Percentiles rank a stretch among this genome's conserved stretches.
Evolutionary conservation across 768 basidiomycete species (phyloP).

Genomic region (Amanita jacksonii): DNA sequence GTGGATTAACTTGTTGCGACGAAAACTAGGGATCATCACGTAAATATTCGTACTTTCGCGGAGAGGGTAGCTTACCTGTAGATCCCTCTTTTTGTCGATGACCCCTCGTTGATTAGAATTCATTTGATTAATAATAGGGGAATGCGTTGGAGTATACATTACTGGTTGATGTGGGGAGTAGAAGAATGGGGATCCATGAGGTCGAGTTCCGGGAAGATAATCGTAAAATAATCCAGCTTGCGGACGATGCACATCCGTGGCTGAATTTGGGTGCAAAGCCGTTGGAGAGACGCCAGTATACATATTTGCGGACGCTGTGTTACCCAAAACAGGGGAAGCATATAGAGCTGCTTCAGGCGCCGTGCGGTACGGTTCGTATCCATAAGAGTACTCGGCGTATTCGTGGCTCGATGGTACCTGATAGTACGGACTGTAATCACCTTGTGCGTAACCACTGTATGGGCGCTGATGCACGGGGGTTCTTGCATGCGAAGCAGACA

Average conservation of each 20-base stretch:
- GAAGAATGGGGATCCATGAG: slow-evolving; percentile 47
- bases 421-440: slow-evolving; percentile 55
- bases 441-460: slow-evolving; percentile 9
- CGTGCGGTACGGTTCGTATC: slow-evolving; percentile 32
- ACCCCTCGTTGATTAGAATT: slow-evolving; percentile 28
- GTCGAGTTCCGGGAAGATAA: slow-evolving; percentile 37
- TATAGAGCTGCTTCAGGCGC: slow-evolving; percentile 43
- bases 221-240: slow-evolving; percentile 53
- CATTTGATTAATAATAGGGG: slow-evolving; percentile 45
- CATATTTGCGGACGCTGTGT: slow-evolving; percentile 32
- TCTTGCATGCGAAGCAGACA: slow-evolving; percentile 20
- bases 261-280: slow-evolving; percentile 31
- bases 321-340: slow-evolving; percentile 35
- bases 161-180: slow-evolving; percentile 49
- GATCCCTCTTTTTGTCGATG: slow-evolving; percentile 46
- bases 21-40: slow-evolving; percentile 23
- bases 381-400: slow-evolving; percentile 48
- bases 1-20: slow-evolving; percentile 33
- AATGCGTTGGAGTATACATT: slow-evolving; percentile 43
- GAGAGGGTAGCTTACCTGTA: slow-evolving; percentile 35
- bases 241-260: slow-evolving; percentile 31
- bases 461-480: slow-evolving; percentile 25
- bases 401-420: slow-evolving; percentile 39
- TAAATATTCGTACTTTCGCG: slow-evolving; percentile 6
- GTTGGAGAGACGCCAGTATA: slow-evolving; percentile 40